Evolutionary conservation across 2,329 filamentous ascomycete species (phyloP), one percentile per base, ranked within the genome.

Genomic region (Cercospora sp.): DNA sequence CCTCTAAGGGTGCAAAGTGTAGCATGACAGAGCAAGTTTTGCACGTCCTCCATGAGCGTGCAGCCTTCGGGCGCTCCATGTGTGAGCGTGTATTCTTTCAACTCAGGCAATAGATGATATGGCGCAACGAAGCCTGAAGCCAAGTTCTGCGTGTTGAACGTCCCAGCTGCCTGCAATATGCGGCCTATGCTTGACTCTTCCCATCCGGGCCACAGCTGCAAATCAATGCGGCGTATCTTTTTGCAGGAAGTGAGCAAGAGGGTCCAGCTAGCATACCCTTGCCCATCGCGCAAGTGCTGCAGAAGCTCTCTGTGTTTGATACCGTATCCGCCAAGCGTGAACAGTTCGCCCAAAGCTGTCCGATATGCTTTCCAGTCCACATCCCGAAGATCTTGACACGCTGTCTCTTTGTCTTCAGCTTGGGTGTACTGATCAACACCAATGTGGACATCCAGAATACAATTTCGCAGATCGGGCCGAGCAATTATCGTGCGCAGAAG

Each of bases 401-500:
- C 18, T 5, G 20, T 28, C 9, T 61, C 36, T 28, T 13, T 45
- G 18, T n/a, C 31, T 12, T 45, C 59, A n/a, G 23, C 33, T 10
- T 18, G 26, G 18, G 20, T 10, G 36, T 20, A 61, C 33, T 28
- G 13, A n/a, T 30, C 53, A 9, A 33, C 26, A 58, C 20, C 59
- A 42, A 61, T 61, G 61, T 36, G 23, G n/a, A 63, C 28, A 28
- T 63, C 51, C 28, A 13, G 26, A 13, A 65, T 28, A 48, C 39
- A 39, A 18, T 23, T 10, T 36, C 30, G 30, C 20, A 60, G 42
- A 12, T 65, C 39, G 8, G 64, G 57, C 33, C 39, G 20, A 28
- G 42, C 55, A 23, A 65, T 10, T 8, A 65, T 36, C n/a, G 64
- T 60, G 9, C 64, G 64, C 51, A 64, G 10, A 16, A 64, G 48